These are phyloP conservation scores for Erucastrum elatum DNA, from an alignment of 345 rosid species.

Conservation along the genomic window DNA sequence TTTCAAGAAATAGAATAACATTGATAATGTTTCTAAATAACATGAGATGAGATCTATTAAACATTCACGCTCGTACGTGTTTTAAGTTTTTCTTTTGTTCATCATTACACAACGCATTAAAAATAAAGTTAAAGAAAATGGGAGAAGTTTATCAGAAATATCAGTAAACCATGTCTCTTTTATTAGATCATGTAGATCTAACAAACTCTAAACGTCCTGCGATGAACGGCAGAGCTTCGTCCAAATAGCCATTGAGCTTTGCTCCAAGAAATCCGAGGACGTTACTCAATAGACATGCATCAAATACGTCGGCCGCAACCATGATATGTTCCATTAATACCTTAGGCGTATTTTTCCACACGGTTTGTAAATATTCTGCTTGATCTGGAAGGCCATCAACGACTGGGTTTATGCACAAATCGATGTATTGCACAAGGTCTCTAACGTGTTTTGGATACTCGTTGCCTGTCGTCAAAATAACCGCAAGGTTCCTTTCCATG, in stretches of 20 bases:
- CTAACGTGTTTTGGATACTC: background rate
- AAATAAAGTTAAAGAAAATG: background rate
- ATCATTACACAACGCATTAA: background rate
- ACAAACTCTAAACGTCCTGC: background rate
- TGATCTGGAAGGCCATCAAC: background rate
- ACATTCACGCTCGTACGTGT: background rate
- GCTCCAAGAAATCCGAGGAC: background rate
- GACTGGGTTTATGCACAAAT: background rate
- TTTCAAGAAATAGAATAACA: background rate
- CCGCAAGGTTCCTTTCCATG: background rate
- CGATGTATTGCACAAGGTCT: background rate
- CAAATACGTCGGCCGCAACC: background rate
- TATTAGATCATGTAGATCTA: background rate
- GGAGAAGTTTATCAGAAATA: background rate
- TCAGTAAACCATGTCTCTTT: background rate
- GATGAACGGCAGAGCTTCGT: background rate
- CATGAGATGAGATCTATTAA: background rate
- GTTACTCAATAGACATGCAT: background rate
- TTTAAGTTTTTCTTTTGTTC: no score
- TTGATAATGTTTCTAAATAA: background rate
- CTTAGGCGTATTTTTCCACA: background rate
- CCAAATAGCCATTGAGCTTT: background rate
- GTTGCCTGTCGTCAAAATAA: background rate
- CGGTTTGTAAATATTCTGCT: background rate
- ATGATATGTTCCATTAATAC: background rate